Percentiles rank a stretch among this genome's conserved stretches.
Conservation (phyloP, 2,329 filamentous ascomycete genomes). For the Aspergillus clavatus region DNA sequence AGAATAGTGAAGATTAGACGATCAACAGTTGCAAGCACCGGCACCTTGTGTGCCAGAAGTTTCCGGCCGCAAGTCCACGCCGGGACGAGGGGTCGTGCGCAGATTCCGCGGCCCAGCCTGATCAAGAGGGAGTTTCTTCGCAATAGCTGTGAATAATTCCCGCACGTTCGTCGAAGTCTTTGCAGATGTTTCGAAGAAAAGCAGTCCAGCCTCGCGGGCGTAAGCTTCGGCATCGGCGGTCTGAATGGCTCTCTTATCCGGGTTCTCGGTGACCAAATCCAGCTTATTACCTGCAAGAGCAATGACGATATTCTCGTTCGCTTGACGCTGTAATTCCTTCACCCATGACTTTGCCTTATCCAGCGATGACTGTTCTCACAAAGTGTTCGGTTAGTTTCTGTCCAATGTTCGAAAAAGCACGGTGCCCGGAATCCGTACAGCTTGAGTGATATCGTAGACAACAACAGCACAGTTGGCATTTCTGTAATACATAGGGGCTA, state of each 20-base stretch:
- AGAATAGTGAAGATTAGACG: neutral
- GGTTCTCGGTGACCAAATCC: constrained; percentile 88
- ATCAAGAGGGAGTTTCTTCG: constrained; percentile 94
- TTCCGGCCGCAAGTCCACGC: constrained; percentile 63
- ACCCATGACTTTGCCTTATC: constrained; percentile 99
- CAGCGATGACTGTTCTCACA: constrained; percentile 67
- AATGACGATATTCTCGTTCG: constrained; percentile 99
- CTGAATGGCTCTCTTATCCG: constrained; percentile 88
- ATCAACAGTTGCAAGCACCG: constrained; percentile 61
- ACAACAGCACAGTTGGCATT: constrained; percentile 99
- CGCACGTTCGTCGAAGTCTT: constrained; percentile 96
- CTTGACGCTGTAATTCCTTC: constrained; percentile 96
- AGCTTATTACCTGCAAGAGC: constrained; percentile 96
- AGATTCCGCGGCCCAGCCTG: constrained; percentile 89
- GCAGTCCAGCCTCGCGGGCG: constrained; percentile 81
- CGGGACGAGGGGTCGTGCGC: constrained; percentile 58
- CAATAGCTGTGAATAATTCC: constrained; percentile 94
- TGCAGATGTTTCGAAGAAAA: constrained; percentile 98
- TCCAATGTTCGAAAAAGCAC: constrained; percentile 1
- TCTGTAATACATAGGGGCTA: constrained; percentile 99
- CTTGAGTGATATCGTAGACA: constrained; percentile 98
- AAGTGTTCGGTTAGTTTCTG: constrained; percentile 14
- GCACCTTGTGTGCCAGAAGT: constrained; percentile 56
- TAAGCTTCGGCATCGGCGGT: constrained; percentile 92
- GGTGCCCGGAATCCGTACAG: constrained; percentile 56